Percentiles rank a stretch among this genome's conserved stretches.
Conservation (phyloP, 2,329 filamentous ascomycete genomes). For the Metarhizium rileyi region DNA sequence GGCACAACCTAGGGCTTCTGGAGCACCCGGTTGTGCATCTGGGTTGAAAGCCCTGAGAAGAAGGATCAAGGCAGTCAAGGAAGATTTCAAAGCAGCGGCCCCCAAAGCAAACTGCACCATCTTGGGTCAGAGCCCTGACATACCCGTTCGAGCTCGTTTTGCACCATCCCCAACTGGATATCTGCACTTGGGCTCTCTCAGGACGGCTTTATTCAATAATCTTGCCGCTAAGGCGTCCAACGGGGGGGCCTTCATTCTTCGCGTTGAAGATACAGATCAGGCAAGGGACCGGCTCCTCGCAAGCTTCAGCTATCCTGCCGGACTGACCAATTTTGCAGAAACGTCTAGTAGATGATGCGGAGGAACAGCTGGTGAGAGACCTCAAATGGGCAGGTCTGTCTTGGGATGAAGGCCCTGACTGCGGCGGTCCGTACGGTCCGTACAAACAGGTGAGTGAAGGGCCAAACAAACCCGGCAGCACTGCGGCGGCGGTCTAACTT, state of each 20-base stretch:
- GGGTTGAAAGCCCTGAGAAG: slow-evolving; percentile 11
- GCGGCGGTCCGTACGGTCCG: slow-evolving; percentile 72
- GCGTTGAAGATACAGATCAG: slow-evolving; percentile 93
- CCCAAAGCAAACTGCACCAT: slow-evolving; percentile 16
- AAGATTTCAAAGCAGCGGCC: slow-evolving; percentile 5
- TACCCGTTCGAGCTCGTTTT: slow-evolving; percentile 55
- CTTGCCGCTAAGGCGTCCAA: slow-evolving; percentile 73
- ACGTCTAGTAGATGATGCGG: slow-evolving; percentile 71
- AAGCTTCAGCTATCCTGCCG: background rate
- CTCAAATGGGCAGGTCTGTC: slow-evolving; percentile 78
- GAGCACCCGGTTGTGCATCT: background rate
- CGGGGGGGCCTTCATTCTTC: slow-evolving; percentile 78
- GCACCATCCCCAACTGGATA: slow-evolving; percentile 93
- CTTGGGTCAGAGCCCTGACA: slow-evolving; percentile 43
- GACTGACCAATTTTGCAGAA: slow-evolving; percentile 40
- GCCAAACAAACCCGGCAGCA: background rate
- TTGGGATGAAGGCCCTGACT: slow-evolving; percentile 90
- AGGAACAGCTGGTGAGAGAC: slow-evolving; percentile 67
- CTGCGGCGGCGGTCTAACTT: background rate
- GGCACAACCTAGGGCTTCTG: background rate
- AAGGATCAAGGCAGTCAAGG: slow-evolving; percentile 14
- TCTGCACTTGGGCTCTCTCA: slow-evolving; percentile 80
- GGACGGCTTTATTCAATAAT: slow-evolving; percentile 94
- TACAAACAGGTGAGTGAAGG: slow-evolving; percentile 61
- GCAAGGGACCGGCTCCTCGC: slow-evolving; percentile 37